Evolutionary conservation across 345 rosid species (phyloP), one percentile per base, ranked within the genome.

Genomic region (Syzygium oleosum): DNA sequence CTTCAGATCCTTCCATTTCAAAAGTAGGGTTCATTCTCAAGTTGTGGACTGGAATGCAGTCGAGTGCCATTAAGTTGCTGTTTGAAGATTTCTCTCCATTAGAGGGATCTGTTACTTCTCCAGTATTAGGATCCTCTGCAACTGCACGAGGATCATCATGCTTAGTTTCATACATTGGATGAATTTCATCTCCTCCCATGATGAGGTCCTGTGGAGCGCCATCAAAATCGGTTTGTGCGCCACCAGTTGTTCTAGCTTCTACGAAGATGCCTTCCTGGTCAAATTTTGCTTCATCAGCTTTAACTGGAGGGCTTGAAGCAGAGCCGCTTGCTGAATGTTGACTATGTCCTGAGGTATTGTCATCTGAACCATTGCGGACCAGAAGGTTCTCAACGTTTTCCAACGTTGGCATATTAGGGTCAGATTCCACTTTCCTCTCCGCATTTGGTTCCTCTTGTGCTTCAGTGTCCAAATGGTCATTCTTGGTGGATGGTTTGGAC

Each of bases 101-200:
- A 38, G 83, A 38, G 83, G 83, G 83, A 65, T 86, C 83, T 63
- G 52, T 51, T 65, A 17, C 25, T 65, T 34, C 38, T 86, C 38
- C 87, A 19, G 84, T 49, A 53, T 65, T 86, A 49, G 87, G 54
- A 65, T 86, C 87, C 25, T 86, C 83, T 14, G 73, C 49, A 85
- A 86, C 87, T 49, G 22, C 21, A 51, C 25, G 46, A 23, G 54
- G 56, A 49, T 52, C 17, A 43, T 86, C 58, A 16, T 23, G 58
- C 87, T 86, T 63, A 46, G 80, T 15, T 51, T 51, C 29, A 19
- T 86, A 34, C 51, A 29, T 87, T 86, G 25, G 92, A 90, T 61
- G 93, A 89, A 56, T 88, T 63, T 79, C 83, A 73, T 51, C 84
- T 63, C 49, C 29, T 49, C 14, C n/a, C 49, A 49, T 41, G 17